A percentile compares a stretch with the other conserved stretches of the same genome.
These are phyloP conservation scores for Ophiocordyceps camponoti-leonardi DNA, from an alignment of 2,329 filamentous ascomycete species.

Conservation along the genomic window DNA sequence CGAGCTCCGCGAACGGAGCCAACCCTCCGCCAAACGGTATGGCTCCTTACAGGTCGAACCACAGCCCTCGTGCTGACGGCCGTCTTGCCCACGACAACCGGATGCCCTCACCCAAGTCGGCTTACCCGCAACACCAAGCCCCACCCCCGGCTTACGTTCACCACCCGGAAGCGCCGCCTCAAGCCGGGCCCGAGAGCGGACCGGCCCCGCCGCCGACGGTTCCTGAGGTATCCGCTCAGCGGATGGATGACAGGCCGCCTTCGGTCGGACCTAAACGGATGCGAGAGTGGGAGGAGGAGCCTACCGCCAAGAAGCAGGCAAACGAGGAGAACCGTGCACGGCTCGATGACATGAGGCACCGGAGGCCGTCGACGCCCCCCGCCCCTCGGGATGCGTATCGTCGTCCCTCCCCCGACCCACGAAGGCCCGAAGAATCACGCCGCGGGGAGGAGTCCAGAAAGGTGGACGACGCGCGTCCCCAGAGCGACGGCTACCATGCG, in stretches of 20 bases:
- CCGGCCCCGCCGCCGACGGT: slow-evolving; percentile 29
- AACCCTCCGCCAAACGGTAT: slow-evolving; percentile 31
- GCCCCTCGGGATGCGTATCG: slow-evolving; percentile 43
- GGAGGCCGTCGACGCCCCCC: slow-evolving; percentile 60
- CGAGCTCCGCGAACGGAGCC: slow-evolving; percentile 17
- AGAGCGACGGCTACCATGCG: slow-evolving; percentile 69
- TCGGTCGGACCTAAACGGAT: slow-evolving; percentile 70
- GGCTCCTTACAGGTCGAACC: slow-evolving; percentile 53
- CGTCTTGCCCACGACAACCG: slow-evolving; percentile 61
- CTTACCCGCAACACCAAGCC: slow-evolving; percentile 61
- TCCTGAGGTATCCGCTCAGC: slow-evolving; percentile 49
- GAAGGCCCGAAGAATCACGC: slow-evolving; percentile 46
- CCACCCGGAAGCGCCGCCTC: slow-evolving; percentile 43
- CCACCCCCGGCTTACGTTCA: slow-evolving; percentile 41
- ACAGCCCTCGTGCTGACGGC: slow-evolving; percentile 70
- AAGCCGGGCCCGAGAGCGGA: slow-evolving; percentile 42
- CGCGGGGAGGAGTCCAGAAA: slow-evolving; percentile 40
- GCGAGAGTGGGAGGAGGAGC: slow-evolving; percentile 85
- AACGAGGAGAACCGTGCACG: slow-evolving; percentile 78
- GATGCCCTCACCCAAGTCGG: slow-evolving; percentile 79
- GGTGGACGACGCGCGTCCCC: slow-evolving; percentile 46
- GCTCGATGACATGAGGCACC: slow-evolving; percentile 67
- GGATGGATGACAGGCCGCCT: slow-evolving; percentile 52
- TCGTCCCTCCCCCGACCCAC: slow-evolving; percentile 59
- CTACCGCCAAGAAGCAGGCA: slow-evolving; percentile 64